These are phyloP conservation scores for Vicia faba DNA, from an alignment of 306 rosid genomes.

Conservation along the genomic window DNA sequence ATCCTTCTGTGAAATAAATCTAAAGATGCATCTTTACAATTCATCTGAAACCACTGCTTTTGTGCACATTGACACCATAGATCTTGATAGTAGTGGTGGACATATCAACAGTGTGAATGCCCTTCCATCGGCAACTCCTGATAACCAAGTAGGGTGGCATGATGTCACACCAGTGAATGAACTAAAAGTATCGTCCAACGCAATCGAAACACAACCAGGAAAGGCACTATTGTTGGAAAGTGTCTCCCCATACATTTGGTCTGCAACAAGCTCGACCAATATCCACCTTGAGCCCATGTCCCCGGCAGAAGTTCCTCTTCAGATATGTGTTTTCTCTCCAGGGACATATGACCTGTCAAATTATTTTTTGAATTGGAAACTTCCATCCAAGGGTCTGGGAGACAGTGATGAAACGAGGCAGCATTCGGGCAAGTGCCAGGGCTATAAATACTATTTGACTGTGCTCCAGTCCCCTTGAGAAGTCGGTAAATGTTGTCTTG, in stretches of 20 bases:
- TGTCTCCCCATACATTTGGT: conserved; percentile 77
- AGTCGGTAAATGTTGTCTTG: conserved; percentile 19
- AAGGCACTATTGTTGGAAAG: conserved; percentile 54
- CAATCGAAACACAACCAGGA: conserved; percentile 42
- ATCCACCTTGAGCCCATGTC: conserved; percentile 66
- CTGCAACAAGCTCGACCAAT: conserved; percentile 79
- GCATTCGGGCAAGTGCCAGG: conserved; percentile 72
- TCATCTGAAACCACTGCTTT: conserved; percentile 58
- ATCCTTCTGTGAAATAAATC: conserved; percentile 69
- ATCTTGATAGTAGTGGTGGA: conserved; percentile 40
- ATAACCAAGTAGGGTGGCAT: conserved; percentile 83
- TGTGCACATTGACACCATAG: conserved; percentile 61
- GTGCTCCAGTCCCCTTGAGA: conserved; percentile 74
- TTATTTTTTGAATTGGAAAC: conserved; percentile 79
- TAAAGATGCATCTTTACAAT: conserved; percentile 77
- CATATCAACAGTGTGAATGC: conserved; percentile 35
- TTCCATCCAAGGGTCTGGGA: conserved; percentile 43
- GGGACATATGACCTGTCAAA: conserved; percentile 82
- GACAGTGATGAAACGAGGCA: conserved; percentile 37
- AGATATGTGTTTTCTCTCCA: conserved; percentile 81
- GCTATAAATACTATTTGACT: conserved; percentile 75
- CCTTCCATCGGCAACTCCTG: conserved; percentile 44
- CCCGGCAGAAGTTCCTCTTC: conserved; percentile 71
- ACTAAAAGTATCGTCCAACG: conserved; percentile 61
- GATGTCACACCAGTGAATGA: conserved; percentile 62